Percentiles rank a stretch among this genome's conserved stretches.
These are phyloP conservation scores for Linnemannia elongata DNA, from an alignment of 192 early-diverging fungal genomes.

Conservation along the genomic window DNA sequence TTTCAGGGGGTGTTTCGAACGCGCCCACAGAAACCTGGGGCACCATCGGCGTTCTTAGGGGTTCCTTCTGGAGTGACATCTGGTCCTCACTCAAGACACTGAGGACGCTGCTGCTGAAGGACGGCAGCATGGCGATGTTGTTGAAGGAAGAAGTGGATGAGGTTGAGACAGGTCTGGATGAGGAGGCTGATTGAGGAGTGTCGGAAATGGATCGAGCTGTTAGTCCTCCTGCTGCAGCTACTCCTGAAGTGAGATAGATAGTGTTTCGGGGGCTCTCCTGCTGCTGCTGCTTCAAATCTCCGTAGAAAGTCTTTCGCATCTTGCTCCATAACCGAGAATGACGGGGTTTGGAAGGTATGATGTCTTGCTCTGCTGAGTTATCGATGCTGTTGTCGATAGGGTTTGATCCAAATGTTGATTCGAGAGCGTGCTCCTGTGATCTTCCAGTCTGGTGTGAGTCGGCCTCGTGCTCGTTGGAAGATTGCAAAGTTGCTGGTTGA, in stretches of 20 bases:
- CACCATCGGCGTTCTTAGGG: not conserved
- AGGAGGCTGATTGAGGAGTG: not conserved
- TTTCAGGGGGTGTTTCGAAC: conserved; percentile 52
- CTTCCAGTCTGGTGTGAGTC: not conserved
- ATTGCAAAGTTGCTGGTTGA: not conserved
- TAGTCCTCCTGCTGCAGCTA: not conserved
- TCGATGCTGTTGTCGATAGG: not conserved
- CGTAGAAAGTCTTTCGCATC: conserved; percentile 36
- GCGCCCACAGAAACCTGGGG: not conserved
- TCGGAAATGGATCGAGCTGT: conserved; percentile 30
- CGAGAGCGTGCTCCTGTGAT: not conserved
- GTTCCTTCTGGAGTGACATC: conserved; percentile 13
- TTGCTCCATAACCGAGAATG: conserved; percentile 36
- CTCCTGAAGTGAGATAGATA: conserved; percentile 17
- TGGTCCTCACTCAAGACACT: conserved; percentile 48
- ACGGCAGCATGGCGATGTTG: conserved; percentile 40
- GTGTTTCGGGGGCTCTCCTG: conserved; percentile 13
- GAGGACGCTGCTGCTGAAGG: conserved; percentile 45
- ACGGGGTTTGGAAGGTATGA: not conserved
- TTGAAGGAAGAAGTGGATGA: conserved; percentile 28
- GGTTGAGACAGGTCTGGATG: conserved; percentile 22
- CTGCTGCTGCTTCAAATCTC: conserved; percentile 14
- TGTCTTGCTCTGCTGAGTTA: not conserved
- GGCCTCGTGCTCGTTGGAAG: not conserved
- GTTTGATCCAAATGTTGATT: not conserved